phyloP scores from a whole-genome alignment of 331 rosid genomes.

The Quercus phellos region DNA sequence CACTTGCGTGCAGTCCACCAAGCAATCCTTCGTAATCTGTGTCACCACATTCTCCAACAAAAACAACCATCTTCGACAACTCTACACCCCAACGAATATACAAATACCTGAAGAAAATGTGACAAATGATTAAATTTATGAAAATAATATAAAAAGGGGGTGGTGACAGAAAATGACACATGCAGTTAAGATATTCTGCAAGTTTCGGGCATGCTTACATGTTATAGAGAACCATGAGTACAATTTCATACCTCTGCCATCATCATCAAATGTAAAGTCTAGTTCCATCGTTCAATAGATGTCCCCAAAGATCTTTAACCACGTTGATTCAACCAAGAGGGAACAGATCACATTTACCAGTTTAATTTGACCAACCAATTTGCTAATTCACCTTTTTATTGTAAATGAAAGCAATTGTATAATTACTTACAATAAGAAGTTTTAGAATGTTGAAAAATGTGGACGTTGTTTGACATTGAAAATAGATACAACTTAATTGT shows the following conservation, averaged over 20 bases:
- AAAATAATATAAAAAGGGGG: neutral
- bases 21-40: conserved; percentile 93
- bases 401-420: neutral
- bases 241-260: neutral
- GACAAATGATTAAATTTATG: conserved; percentile 5
- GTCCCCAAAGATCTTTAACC: neutral
- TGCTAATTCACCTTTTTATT: neutral
- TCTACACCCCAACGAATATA: conserved; percentile 96
- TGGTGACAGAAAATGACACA: neutral
- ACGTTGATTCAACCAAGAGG: neutral
- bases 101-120: conserved; percentile 61
- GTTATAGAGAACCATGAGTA: neutral
- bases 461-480: neutral
- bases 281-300: neutral
- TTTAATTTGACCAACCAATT: neutral
- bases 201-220: neutral
- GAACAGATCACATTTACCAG: neutral
- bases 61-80: conserved; percentile 83
- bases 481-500: neutral
- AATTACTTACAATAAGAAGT: no score
- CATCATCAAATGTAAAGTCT: neutral
- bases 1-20: conserved; percentile 77
- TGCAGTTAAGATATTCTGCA: neutral
- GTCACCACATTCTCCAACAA: conserved; percentile 93
- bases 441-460: neutral